Evolutionary conservation across 2,329 filamentous ascomycete genomes (phyloP).

Genomic region (Colletotrichum sp.): DNA sequence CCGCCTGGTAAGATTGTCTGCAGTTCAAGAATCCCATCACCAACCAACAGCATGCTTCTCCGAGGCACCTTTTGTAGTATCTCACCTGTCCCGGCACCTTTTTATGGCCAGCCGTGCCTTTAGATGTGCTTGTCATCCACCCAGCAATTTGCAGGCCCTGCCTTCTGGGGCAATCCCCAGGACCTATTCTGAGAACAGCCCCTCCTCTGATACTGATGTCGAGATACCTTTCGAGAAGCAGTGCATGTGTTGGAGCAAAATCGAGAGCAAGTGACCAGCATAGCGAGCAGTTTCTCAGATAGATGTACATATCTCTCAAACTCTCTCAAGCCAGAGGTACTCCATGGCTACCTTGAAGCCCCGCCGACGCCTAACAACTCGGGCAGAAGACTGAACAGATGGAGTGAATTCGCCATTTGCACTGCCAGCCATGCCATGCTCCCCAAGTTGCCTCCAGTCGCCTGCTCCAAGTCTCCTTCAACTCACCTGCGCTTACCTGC

Average conservation of each 20-base stretch:
- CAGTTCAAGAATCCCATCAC: background rate
- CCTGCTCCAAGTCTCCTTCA: background rate
- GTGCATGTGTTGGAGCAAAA: background rate
- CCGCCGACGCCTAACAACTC: conserved; percentile 7
- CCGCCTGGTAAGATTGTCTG: background rate
- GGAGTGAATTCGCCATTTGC: conserved; percentile 6
- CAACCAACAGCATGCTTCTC: background rate
- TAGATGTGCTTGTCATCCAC: background rate
- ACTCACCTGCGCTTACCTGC: background rate
- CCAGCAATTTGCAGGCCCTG: background rate
- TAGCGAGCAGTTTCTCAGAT: background rate
- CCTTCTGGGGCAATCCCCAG: background rate
- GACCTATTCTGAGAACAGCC: background rate
- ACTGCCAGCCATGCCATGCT: background rate
- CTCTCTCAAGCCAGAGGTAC: background rate
- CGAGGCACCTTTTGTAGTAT: background rate
- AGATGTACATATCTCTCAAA: background rate
- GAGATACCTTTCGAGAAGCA: background rate
- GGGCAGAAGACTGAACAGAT: background rate
- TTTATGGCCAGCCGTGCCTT: background rate
- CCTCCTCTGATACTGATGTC: background rate
- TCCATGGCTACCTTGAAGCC: conserved; percentile 2
- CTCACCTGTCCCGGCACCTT: background rate
- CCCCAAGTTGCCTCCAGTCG: background rate
- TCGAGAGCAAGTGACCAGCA: background rate